Evolutionary conservation across 1,139 yeast species (phyloP), one percentile per base, ranked within the genome.

Genomic region (Kodamaea suecica): DNA sequence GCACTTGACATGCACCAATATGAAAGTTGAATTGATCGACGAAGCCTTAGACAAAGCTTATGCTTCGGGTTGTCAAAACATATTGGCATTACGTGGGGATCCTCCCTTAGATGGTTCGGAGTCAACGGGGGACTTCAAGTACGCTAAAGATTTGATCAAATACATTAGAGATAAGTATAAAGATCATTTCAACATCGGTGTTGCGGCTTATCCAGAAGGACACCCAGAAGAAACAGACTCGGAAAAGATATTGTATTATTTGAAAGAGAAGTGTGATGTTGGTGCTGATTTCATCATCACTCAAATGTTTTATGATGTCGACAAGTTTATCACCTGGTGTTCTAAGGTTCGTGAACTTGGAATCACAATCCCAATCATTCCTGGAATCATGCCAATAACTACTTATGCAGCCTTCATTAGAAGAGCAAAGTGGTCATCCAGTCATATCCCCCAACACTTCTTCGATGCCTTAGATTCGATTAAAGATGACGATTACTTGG

Each of bases 301-400:
- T 3, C 98, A 92, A 63, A 83, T 87, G 88, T 76, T 76, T 47
- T 92, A 90, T 59, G 97, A 92, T 56, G 92, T 76, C 9, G 95
- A 90, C 35, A 76, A 76, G 44, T 92, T 92, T 59, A 73, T 92
- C 40, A 49, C 61, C 19, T 92, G 98, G 98, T 88, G 95, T 51
- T 59, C 69, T 17, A 63, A 70, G 44, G 75, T 94, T 41, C 75
- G 94, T 45, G 78, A 71, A 23, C 70, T 71, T 21, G 97, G 96
- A n/a, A 74, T 92, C 44, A 70, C 70, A 30, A 79, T 85, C 37
- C 97, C 97, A 27, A 85, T 92, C 48, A 84, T 92, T 42, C 98
- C 98, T 1, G 98, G 98, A 17, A 88, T 92, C 59, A 92, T 92
- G 98, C 98, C 98, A 15, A 90, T 92, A 43, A 82, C 95, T 13